These are phyloP conservation scores for Tolypocladium cylindrosporum DNA, from an alignment of 2,329 filamentous ascomycete species.

Conservation along the genomic window DNA sequence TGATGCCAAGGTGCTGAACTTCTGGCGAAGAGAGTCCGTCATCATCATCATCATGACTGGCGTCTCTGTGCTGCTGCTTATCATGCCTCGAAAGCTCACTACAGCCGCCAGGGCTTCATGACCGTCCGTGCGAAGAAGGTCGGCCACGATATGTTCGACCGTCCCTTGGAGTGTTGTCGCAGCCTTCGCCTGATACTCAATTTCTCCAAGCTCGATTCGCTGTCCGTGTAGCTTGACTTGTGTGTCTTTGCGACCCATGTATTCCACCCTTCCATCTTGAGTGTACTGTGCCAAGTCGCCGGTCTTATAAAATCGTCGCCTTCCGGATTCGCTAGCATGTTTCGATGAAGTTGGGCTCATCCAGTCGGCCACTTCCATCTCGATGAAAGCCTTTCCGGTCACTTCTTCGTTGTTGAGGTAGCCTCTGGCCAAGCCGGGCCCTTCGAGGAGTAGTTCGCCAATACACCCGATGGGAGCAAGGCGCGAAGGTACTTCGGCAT, in stretches of 20 bases:
- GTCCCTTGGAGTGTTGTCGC: not conserved
- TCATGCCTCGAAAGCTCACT: not conserved
- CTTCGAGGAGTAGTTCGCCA: constrained; percentile 13
- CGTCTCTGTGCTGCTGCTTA: not conserved
- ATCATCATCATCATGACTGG: not conserved
- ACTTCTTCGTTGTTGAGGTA: constrained; percentile 29
- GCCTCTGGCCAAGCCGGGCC: constrained; percentile 31
- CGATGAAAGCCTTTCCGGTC: constrained; percentile 18
- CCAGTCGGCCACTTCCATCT: constrained; percentile 14
- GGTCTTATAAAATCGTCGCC: constrained; percentile 14
- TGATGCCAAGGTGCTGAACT: not conserved
- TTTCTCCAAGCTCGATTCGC: constrained; percentile 11
- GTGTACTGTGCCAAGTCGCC: constrained; percentile 4
- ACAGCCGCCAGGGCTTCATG: not conserved
- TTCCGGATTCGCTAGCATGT: not conserved
- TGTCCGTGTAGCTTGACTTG: constrained; percentile 6
- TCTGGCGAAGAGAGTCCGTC: not conserved
- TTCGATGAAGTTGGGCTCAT: not conserved
- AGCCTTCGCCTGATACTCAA: constrained; percentile 6
- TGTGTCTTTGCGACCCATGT: not conserved
- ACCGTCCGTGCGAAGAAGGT: not conserved
- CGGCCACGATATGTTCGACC: not conserved
- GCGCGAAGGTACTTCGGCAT: constrained; percentile 6
- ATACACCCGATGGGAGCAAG: constrained; percentile 9
- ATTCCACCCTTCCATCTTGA: not conserved